Evolutionary conservation across 768 basidiomycete species (phyloP).

Genomic region (Leccinum uliginosum): DNA sequence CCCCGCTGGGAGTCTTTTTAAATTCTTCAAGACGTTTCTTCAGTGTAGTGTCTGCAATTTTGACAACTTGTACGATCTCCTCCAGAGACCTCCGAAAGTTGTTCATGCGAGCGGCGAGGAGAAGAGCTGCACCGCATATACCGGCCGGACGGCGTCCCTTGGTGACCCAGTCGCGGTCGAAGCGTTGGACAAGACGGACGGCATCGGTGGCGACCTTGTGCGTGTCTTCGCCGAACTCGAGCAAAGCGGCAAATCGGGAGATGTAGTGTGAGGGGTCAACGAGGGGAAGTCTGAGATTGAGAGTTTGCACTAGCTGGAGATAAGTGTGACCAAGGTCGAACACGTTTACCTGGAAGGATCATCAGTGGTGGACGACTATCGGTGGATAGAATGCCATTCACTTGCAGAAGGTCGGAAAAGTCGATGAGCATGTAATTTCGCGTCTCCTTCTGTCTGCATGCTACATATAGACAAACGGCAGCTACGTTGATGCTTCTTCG

Average conservation of each 20-base stretch:
- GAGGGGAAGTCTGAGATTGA: constrained; percentile 80
- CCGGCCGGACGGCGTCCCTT: constrained; percentile 93
- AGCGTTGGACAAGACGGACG: constrained; percentile 86
- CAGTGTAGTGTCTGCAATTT: constrained; percentile 94
- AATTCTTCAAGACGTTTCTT: constrained; percentile 95
- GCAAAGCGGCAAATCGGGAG: constrained; percentile 87
- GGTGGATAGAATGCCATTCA: constrained; percentile 24
- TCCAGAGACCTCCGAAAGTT: constrained; percentile 91
- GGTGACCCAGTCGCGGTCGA: constrained; percentile 97
- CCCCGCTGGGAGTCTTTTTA: constrained; percentile 81
- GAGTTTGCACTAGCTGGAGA: constrained; percentile 85
- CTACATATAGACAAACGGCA: constrained; percentile 93
- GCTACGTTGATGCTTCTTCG: constrained; percentile 90
- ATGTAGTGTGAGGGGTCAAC: constrained; percentile 98
- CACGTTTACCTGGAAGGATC: constrained; percentile 74
- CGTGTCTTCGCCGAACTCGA: constrained; percentile 95
- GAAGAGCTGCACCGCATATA: constrained; percentile 92
- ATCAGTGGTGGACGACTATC: neutral
- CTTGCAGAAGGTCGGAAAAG: constrained; percentile 94
- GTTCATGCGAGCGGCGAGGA: constrained; percentile 97
- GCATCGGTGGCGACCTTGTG: constrained; percentile 91
- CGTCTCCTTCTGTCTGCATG: constrained; percentile 88
- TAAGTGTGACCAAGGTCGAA: constrained; percentile 96
- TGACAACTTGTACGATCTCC: constrained; percentile 98
- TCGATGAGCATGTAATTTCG: constrained; percentile 97